Base-by-base conservation (phyloP, 2,329 filamentous ascomycete genomes). In the Seiridium cupressi region DNA sequence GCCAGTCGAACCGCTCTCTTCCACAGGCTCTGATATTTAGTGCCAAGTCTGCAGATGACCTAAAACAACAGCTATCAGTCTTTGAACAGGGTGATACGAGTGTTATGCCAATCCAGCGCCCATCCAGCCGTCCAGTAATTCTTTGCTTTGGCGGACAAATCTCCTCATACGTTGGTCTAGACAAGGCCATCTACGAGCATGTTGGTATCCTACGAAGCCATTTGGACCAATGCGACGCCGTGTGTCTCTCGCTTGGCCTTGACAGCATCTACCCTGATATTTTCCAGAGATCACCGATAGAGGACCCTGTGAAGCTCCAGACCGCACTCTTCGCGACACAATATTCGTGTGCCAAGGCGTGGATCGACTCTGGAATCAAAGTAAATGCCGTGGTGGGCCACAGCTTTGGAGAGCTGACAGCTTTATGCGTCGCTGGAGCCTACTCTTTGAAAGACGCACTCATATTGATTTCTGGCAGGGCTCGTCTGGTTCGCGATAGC, bases 391-490 rank as follows among this genome's bases (percentile, higher is more conserved):
- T 85, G 0, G 67, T 85, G 10, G 84, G 84, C 18, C 83, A 85
- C 71, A 89, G 86, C 65, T 76, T 91, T 40, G 89, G 89, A 53
- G 88, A 91, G 70, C 90, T 90, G 66, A 87, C 89, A 36, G 88
- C 89, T 34, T 81, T 91, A 10, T 80, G 88, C 66, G 80, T 85
- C 35, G 86, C 89, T 53, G 89, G 77, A 0, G 88, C 51, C 87
- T 91, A 10, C 77, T 91, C 38, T 89, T 86, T 13, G 84, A 82
- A 75, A 81, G 69, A 76, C 90, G 11, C 77, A 91, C 3, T 79
- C 85, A 47, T 74, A 84, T 55, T 80, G 81, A 61, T 73, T 74
- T 49, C 70, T 91, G 88, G 76, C 83, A 80, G 13, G 74, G 79
- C 8, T 82, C 84, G 58, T 89, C 82, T 1, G 88, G 91, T 66